Evolutionary conservation across 1,284 basidiomycete species (phyloP).

Genomic region (Ceratobasidium sp.): DNA sequence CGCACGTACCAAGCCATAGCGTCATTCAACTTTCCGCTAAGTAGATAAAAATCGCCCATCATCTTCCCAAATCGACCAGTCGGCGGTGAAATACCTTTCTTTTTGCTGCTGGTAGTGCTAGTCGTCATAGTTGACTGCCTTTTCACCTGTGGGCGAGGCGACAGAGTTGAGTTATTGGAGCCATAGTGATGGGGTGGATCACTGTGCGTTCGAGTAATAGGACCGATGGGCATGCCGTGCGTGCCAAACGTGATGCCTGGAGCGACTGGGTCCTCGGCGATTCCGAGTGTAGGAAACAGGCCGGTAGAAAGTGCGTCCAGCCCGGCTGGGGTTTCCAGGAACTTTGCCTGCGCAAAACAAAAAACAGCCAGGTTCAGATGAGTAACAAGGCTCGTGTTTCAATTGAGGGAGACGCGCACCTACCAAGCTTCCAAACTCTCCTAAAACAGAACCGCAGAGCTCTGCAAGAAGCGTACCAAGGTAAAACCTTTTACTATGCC

Average conservation of each 20-base stretch:
- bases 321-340: constrained; percentile 43
- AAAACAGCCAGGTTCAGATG: not conserved
- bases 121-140: constrained; percentile 40
- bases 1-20: constrained; percentile 78
- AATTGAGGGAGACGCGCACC: constrained; percentile 36
- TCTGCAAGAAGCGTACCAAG: constrained; percentile 89
- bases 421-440: constrained; percentile 80
- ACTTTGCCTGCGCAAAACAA: constrained; percentile 19
- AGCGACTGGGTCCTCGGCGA: constrained; percentile 23
- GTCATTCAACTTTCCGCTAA: constrained; percentile 85
- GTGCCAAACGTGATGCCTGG: constrained; percentile 36
- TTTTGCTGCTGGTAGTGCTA: constrained; percentile 27
- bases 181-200: constrained; percentile 45
- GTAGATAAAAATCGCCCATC: constrained; percentile 88
- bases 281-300: constrained; percentile 38
- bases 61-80: constrained; percentile 88
- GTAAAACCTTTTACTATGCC: constrained; percentile 80
- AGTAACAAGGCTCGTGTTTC: not conserved
- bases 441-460: constrained; percentile 85
- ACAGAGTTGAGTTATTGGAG: constrained; percentile 9
- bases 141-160: constrained; percentile 29
- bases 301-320: constrained; percentile 40
- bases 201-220: constrained; percentile 28
- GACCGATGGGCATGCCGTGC: constrained; percentile 14
- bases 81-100: constrained; percentile 63